Base-by-base conservation (phyloP, 176 grass and related monocot species). In the Calamus simplicifolius region DNA sequence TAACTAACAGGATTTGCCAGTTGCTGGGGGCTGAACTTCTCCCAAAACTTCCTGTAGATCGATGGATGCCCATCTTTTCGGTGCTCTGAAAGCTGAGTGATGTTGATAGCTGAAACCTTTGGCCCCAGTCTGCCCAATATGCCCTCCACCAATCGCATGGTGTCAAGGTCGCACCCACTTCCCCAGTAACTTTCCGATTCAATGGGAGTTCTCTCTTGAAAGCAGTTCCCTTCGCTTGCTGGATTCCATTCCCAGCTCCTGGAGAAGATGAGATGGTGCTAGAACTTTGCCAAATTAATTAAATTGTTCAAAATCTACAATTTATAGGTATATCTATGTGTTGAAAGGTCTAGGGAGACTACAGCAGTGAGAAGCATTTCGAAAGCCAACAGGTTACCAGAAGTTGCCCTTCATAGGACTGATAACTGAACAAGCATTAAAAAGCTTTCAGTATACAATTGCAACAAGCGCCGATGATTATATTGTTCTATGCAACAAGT, bases 171-270 rank as follows among this genome's bases (percentile, higher is more conserved):
- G 15, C 50, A 54, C 4, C 51, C 64, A 67, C 16, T 67, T 54
- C 64, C 64, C 64, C 64, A 67, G 64, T 67, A 53, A 50, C 51
- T 27, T 27, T 67, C 64, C 14, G 26, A 12, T n/a, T 67, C 8
- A 18, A 67, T 67, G 0, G 50, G 64, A 18, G 13, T 30, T 53
- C 12, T 53, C 64, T 67, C 64, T 4, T 67, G 16, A 27, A 29
- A 67, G 50, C 64, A 67, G 64, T 67, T 67, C 6, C 64, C 50
- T 17, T 67, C 50, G 12, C 64, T 67, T 13, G 17, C 50, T 19
- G 27, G 64, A 54, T 54, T 67, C 64, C 64, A 67, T 50, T 67
- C 64, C 64, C 15, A 3, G 50, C 64, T 67, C 64, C 64, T 67
- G 50, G 26, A 67, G 3, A 31, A 54, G 27, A 53, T 19, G 50